A percentile compares a stretch with the other conserved stretches of the same genome.
These are phyloP conservation scores for Phaseolus lunatus DNA, from an alignment of 306 rosid species.

Conservation along the genomic window DNA sequence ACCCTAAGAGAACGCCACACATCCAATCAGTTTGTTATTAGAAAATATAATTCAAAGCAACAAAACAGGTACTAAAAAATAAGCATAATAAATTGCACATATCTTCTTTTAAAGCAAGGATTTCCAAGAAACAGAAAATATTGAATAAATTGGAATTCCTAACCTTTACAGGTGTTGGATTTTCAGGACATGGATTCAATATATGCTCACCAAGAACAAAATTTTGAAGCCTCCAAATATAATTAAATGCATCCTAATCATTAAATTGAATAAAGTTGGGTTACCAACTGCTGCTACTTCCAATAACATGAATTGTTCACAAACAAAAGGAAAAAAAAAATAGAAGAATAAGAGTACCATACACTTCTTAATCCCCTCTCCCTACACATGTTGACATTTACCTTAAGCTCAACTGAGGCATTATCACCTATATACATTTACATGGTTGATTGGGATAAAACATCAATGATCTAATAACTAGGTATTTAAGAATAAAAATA, in stretches of 20 bases:
- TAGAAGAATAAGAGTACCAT: background rate
- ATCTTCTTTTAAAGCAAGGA: conserved; percentile 15
- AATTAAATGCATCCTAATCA: conserved; percentile 11
- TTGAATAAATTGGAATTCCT: conserved; percentile 43
- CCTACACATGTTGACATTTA: background rate
- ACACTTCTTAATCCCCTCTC: background rate
- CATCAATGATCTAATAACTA: background rate
- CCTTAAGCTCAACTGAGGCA: background rate
- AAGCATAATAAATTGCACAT: conserved; percentile 8
- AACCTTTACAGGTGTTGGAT: conserved; percentile 87
- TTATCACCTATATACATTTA: background rate
- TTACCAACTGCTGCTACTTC: background rate
- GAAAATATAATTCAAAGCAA: conserved; percentile 8
- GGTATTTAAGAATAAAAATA: background rate
- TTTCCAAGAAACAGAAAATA: conserved; percentile 35
- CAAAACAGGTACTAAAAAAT: conserved; percentile 33
- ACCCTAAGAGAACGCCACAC: conserved; percentile 15
- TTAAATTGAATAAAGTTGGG: background rate
- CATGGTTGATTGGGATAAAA: background rate
- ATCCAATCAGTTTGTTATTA: conserved; percentile 22
- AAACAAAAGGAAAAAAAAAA: background rate
- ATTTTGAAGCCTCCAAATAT: conserved; percentile 89
- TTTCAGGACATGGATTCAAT: conserved; percentile 81
- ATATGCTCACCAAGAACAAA: conserved; percentile 96
- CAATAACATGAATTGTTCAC: background rate